Conservation (phyloP, 305 asterid genomes). For the Fraxinus latifolia region DNA sequence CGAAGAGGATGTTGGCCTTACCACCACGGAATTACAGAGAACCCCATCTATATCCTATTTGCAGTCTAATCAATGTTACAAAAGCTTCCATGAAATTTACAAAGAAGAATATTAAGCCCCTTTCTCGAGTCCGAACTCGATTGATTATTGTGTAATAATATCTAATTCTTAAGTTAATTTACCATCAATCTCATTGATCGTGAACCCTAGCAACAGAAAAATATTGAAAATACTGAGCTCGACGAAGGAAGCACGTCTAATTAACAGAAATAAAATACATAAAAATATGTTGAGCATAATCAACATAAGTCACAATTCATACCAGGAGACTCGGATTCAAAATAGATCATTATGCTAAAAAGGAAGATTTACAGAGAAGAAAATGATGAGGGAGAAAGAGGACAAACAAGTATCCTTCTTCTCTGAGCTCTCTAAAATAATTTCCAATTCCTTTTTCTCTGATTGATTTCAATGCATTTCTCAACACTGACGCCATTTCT, state of each 20-base stretch:
- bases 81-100: not conserved
- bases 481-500: conserved; percentile 69
- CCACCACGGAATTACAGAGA: not conserved
- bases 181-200: not conserved
- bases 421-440: conserved; percentile 57
- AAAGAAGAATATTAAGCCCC: not conserved
- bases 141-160: not conserved
- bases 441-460: conserved; percentile 71
- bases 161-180: not conserved
- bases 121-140: not conserved
- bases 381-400: not conserved
- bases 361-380: not conserved
- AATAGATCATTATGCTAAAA: conserved; percentile 6
- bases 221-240: not conserved
- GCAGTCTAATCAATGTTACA: not conserved
- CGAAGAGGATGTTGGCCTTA: not conserved
- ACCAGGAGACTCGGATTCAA: not conserved
- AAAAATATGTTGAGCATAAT: not conserved
- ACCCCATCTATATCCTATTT: not conserved
- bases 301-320: not conserved
- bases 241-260: not conserved
- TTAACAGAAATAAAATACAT: not conserved
- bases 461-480: conserved; percentile 60
- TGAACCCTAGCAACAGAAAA: conserved; percentile 22
- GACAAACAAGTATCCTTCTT: conserved; percentile 80